Conservation (phyloP, 495 filamentous ascomycete genomes). For the Neurospora tetraspora region DNA sequence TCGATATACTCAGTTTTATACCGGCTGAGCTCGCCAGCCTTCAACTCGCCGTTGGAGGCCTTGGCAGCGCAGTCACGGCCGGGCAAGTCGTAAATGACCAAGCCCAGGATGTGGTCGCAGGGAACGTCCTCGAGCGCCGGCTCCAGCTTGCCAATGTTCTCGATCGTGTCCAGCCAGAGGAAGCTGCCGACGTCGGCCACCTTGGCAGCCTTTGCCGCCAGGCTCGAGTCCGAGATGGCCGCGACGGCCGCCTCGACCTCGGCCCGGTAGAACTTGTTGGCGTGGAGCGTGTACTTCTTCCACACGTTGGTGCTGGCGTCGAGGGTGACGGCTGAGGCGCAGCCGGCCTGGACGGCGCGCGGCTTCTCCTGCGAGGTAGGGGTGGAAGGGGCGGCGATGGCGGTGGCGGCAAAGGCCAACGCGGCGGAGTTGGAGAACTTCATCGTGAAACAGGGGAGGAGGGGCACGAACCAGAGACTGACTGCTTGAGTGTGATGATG, state of each 20-base stretch:
- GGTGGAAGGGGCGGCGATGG: constrained; percentile 30
- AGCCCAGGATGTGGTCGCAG: constrained; percentile 46
- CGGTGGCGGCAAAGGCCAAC: constrained; percentile 32
- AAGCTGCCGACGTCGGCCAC: constrained; percentile 61
- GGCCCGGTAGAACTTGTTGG: constrained; percentile 46
- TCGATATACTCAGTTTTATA: constrained; percentile 68
- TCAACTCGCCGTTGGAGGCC: constrained; percentile 68
- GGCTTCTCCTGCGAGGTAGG: constrained; percentile 17
- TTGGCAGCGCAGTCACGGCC: constrained; percentile 70
- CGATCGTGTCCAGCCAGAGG: constrained; percentile 56
- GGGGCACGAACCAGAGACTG: constrained; percentile 4
- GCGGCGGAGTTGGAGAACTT: constrained; percentile 32
- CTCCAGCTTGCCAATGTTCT: constrained; percentile 50
- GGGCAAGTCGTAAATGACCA: constrained; percentile 70
- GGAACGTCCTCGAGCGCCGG: constrained; percentile 45
- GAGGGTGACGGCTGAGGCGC: constrained; percentile 40
- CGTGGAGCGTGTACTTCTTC: constrained; percentile 41
- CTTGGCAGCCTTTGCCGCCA: constrained; percentile 33
- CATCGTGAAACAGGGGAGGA: constrained; percentile 26
- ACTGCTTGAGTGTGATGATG: constrained; percentile 6
- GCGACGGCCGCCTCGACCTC: constrained; percentile 43
- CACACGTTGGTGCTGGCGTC: constrained; percentile 45
- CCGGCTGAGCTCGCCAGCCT: constrained; percentile 48
- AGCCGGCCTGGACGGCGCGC: constrained; percentile 26
- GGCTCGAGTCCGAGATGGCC: constrained; percentile 24